Conservation (phyloP, 2,329 filamentous ascomycete genomes). For the Alternaria gansuensis region DNA sequence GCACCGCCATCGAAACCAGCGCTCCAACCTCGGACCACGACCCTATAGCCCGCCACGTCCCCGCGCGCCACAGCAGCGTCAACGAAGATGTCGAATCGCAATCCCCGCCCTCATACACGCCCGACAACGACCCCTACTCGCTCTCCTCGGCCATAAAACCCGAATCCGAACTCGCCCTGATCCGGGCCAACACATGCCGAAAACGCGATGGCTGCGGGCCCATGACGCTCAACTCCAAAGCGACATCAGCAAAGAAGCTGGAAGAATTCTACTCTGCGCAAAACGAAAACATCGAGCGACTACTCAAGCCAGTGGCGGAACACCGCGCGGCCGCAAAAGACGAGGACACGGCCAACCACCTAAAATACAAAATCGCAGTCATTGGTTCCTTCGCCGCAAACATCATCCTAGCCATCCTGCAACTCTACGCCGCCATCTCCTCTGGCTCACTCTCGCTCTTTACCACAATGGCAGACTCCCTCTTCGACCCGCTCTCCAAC, state of each 20-base stretch:
- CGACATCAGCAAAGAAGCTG: constrained; percentile 65
- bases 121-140: constrained; percentile 80
- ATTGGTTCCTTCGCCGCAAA: constrained; percentile 80
- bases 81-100: constrained; percentile 57
- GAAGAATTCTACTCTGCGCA: constrained; percentile 87
- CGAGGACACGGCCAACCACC: constrained; percentile 79
- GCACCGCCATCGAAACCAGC: constrained; percentile 53
- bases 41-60: constrained; percentile 49
- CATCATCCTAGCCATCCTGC: constrained; percentile 77
- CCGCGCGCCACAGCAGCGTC: constrained; percentile 24
- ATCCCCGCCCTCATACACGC: constrained; percentile 66
- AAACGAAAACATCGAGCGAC: constrained; percentile 90
- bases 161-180: constrained; percentile 75
- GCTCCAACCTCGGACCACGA: constrained; percentile 42
- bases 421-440: constrained; percentile 86
- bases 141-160: constrained; percentile 82
- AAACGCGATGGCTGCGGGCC: constrained; percentile 69
- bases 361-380: constrained; percentile 76
- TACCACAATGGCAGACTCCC: constrained; percentile 94
- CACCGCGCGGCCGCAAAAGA: constrained; percentile 84
- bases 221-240: constrained; percentile 55
- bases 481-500: constrained; percentile 93
- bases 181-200: constrained; percentile 80
- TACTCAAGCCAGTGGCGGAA: constrained; percentile 92
- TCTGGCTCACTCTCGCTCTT: constrained; percentile 94